Base-by-base conservation (phyloP, 2,329 filamentous ascomycete species). In the Pseudocercospora vitis region DNA sequence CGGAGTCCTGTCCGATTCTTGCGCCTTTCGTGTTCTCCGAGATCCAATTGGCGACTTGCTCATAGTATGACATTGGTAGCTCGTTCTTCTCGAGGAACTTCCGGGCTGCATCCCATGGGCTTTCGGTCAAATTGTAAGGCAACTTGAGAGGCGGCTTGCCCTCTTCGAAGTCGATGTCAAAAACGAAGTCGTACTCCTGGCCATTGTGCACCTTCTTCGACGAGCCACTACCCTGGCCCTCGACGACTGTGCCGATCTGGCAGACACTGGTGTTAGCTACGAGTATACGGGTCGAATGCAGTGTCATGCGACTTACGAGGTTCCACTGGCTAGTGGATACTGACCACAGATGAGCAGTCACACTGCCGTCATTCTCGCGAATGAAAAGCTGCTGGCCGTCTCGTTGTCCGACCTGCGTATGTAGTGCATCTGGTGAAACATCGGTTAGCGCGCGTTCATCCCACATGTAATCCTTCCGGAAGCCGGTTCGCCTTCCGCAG, bases 321-420 rank as follows among this genome's bases (percentile, higher is more conserved):
- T 70, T 66, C 68, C 68, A 70, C 47, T 68, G 67, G 24, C 62
- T 60, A 11, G 63, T 66, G 9, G 68, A 67, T 12, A 56, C 73
- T 9, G 91, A 95, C 92, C 92, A 97, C 57, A 89, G 85, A 68
- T 97, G 89, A 7, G 91, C 91, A 3, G 88, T 90, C 24, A 96
- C 80, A 48, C 83, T 89, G 40, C 90, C 90, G 65, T 95, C 86
- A 6, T 81, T 76, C 69, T 96, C 88, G 55, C 82, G 83, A 65
- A 96, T 92, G 84, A 95, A 95, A 65, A 95, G 87, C 4, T 96
- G 88, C 68, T 99, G 92, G 0, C 94, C 94, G 60, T 99, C 94
- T 72, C 96, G 96, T n/a, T 89, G 94, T 3, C 94, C 94, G 0
- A 85, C 83, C 63, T 91, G 91, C 51, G 82, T 82, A 50, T 84